Evolutionary conservation across 495 filamentous ascomycete species (phyloP).

Genomic region (Barbatosphaeria neglecta): DNA sequence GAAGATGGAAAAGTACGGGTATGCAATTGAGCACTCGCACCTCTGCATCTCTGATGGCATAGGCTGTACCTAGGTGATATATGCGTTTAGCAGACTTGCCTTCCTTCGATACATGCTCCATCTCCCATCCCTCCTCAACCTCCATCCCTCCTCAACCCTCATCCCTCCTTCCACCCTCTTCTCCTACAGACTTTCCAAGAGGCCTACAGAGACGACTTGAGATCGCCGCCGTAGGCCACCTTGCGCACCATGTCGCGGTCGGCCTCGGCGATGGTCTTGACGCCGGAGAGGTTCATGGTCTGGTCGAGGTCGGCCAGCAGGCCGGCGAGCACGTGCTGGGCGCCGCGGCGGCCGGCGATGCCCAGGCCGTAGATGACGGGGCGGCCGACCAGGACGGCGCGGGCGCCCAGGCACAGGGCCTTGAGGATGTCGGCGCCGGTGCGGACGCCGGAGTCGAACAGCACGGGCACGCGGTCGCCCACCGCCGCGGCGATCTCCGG

Average conservation of each 20-base stretch:
- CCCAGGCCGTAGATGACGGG: constrained; percentile 37
- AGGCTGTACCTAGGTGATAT: too few species aligned
- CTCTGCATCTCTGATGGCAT: too few species aligned
- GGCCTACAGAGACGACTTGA: constrained; percentile 15
- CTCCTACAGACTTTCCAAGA: too few species aligned
- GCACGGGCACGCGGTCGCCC: constrained; percentile 27
- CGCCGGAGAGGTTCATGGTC: constrained; percentile 47
- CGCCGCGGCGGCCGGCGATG: constrained; percentile 45
- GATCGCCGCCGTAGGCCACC: constrained; percentile 42
- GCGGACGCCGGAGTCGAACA: constrained; percentile 39
- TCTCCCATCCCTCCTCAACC: too few species aligned
- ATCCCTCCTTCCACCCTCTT: too few species aligned
- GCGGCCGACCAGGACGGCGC: constrained; percentile 39
- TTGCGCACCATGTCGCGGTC: constrained; percentile 37
- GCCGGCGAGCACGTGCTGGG: constrained; percentile 43
- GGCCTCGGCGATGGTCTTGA: constrained; percentile 40
- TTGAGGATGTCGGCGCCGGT: constrained; percentile 38
- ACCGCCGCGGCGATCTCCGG: constrained; percentile 38
- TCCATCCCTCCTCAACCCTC: too few species aligned
- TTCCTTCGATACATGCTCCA: too few species aligned
- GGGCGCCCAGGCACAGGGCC: constrained; percentile 41
- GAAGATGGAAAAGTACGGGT: too few species aligned
- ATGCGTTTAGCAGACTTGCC: too few species aligned
- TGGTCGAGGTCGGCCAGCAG: constrained; percentile 51
- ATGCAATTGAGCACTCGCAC: too few species aligned